Base-by-base conservation (phyloP, 176 grass and related monocot genomes). In the Paspalum notatum region DNA sequence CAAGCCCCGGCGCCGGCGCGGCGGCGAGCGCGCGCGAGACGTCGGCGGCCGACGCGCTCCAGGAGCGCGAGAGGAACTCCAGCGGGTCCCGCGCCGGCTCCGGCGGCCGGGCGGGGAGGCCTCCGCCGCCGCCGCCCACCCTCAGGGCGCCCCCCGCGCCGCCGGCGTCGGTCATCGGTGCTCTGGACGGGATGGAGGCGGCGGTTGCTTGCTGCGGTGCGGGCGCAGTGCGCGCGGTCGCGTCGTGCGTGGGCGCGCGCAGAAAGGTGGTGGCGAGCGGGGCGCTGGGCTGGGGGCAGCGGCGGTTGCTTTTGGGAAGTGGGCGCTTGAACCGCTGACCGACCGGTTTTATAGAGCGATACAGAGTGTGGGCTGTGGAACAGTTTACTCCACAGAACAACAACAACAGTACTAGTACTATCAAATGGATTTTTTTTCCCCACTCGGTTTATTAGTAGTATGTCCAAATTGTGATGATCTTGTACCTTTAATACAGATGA, bases 1-100 rank as follows among this genome's bases (percentile, higher is more conserved):
- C n/a, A n/a, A n/a, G n/a, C n/a, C n/a, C 8, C 44, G 5, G n/a
- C 15, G 58, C 8, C 10, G 53, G 46, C 14, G 57, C 12, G 55
- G 38, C 27, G 56, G 55, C 80, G n/a, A 94, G 78, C 47, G 75
- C 81, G 68, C 88, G 87, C 53, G 95, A 90, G 39, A 85, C 92
- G 69, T 95, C 92, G 21, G 80, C 58, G 25, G 88, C 82, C 44
- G 96, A 95, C 64, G 86, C 86, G 84, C 88, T 95, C 96, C 96
- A 95, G 17, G 96, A 99, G 7, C 90, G 96, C 5, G 90, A 91
- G 14, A 99, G 88, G 82, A 95, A 93, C 82, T 99, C 96, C 41
- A 99, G 91, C 9, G 92, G 92, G 79, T 91, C 88, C 2, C 85
- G 68, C 68, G 82, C 63, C n/a, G 66, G 83, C 81, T 91, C 91